These are phyloP conservation scores for Globisporangium middletonii DNA, from an alignment of 352 stramenopile species.

Conservation along the genomic window DNA sequence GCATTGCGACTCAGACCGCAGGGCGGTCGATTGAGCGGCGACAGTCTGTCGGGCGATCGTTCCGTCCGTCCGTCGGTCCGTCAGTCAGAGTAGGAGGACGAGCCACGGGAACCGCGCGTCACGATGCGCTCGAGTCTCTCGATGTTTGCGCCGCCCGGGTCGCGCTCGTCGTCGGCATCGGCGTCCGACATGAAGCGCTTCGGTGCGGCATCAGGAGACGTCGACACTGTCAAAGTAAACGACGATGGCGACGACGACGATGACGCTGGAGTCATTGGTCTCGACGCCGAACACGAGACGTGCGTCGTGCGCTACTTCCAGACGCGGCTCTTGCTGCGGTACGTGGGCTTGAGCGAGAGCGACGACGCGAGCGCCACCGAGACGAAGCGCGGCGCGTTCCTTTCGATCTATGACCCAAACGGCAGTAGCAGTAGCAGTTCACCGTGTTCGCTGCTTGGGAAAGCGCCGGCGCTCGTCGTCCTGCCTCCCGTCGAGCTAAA, in stretches of 20 bases:
- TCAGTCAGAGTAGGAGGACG: not conserved
- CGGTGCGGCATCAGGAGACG: not conserved
- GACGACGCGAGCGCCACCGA: not conserved
- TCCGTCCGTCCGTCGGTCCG: too few species aligned
- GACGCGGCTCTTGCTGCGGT: slow-evolving; percentile 26
- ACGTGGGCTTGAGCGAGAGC: not conserved
- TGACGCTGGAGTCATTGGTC: not conserved
- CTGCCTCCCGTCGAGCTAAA: slow-evolving; percentile 14
- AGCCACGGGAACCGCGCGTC: too few species aligned
- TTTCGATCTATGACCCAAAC: slow-evolving; percentile 20
- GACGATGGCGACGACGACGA: not conserved
- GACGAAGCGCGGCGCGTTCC: slow-evolving; percentile 2
- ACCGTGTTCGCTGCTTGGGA: slow-evolving; percentile 14
- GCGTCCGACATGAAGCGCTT: not conserved
- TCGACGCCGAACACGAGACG: slow-evolving; percentile 17
- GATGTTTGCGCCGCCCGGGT: slow-evolving; percentile 1
- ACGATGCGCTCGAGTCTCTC: slow-evolving; percentile 9
- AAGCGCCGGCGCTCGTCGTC: slow-evolving; percentile 20
- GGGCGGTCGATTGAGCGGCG: too few species aligned
- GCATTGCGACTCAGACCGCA: too few species aligned
- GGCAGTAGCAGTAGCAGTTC: not conserved
- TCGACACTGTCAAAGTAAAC: not conserved
- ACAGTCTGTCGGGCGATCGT: not conserved
- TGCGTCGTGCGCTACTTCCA: slow-evolving; percentile 31
- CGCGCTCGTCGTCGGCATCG: not conserved